Conservation (phyloP, 2,329 filamentous ascomycete species). For the Hypomyces rosellus region DNA sequence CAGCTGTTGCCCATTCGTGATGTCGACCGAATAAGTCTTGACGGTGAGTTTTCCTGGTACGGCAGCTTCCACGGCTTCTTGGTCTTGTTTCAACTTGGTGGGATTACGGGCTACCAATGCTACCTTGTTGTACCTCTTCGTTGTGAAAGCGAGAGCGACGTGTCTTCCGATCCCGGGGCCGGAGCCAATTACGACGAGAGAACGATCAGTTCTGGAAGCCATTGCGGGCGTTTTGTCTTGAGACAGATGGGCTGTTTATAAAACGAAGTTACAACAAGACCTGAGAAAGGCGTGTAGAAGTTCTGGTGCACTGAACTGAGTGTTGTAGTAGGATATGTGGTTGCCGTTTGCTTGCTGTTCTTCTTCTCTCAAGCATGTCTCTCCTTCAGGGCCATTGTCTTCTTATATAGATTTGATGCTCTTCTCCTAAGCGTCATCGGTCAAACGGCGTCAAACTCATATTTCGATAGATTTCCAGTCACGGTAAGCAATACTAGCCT, state of each 20-base stretch:
- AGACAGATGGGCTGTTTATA: not conserved
- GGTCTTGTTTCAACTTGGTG: constrained; percentile 32
- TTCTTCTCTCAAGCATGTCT: too few species aligned
- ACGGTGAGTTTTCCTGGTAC: constrained; percentile 26
- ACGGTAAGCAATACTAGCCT: too few species aligned
- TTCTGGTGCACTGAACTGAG: too few species aligned
- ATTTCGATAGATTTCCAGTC: too few species aligned
- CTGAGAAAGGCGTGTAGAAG: too few species aligned
- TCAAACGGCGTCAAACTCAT: too few species aligned
- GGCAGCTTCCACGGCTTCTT: constrained; percentile 26
- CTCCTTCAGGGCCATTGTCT: too few species aligned
- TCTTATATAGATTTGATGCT: too few species aligned
- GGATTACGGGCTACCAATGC: constrained; percentile 41
- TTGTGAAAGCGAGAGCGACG: constrained; percentile 75
- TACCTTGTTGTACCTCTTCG: constrained; percentile 67
- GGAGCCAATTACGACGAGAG: constrained; percentile 71
- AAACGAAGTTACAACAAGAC: too few species aligned
- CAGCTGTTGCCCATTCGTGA: constrained; percentile 34
- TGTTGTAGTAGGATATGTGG: too few species aligned
- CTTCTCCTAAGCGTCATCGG: too few species aligned
- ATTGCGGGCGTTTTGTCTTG: not conserved
- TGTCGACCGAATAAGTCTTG: constrained; percentile 37
- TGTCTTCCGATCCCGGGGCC: constrained; percentile 92
- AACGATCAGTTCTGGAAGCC: constrained; percentile 5
- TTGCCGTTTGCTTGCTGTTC: too few species aligned